Evolutionary conservation across 768 basidiomycete species (phyloP).

Genomic region (Pisolithus tinctorius): DNA sequence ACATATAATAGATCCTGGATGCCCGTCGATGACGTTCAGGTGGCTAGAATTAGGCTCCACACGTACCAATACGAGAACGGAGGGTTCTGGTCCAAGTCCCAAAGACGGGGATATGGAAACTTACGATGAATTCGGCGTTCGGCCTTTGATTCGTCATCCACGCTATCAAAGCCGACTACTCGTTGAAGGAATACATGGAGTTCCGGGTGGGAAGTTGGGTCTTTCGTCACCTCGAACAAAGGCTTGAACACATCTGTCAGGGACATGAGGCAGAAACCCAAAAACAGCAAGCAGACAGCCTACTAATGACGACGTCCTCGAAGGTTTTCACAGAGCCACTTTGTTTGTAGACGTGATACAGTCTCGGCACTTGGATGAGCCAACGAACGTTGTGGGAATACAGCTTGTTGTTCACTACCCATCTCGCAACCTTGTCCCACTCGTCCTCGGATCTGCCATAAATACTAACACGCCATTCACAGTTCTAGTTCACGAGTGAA

Average conservation of each 20-base stretch:
- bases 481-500: constrained; percentile 48
- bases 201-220: constrained; percentile 86
- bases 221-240: constrained; percentile 91
- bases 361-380: constrained; percentile 91
- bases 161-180: constrained; percentile 95
- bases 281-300: constrained; percentile 23
- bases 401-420: constrained; percentile 91
- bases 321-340: constrained; percentile 80
- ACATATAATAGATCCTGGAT: constrained; percentile 92
- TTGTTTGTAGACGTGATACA: constrained; percentile 94
- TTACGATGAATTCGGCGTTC: constrained; percentile 91
- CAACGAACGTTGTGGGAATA: constrained; percentile 96
- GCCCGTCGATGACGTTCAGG: constrained; percentile 3
- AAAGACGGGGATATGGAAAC: constrained; percentile 85
- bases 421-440: constrained; percentile 98
- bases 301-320: constrained; percentile 86
- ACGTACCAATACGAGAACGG: constrained; percentile 92
- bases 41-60: background rate
- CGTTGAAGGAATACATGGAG: constrained; percentile 93
- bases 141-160: constrained; percentile 94
- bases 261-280: background rate
- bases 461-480: constrained; percentile 95
- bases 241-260: constrained; percentile 82
- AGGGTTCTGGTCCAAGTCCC: constrained; percentile 86
- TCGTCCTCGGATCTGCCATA: constrained; percentile 80